Conservation (phyloP, 2,329 filamentous ascomycete genomes). For the Coniella vitis region DNA sequence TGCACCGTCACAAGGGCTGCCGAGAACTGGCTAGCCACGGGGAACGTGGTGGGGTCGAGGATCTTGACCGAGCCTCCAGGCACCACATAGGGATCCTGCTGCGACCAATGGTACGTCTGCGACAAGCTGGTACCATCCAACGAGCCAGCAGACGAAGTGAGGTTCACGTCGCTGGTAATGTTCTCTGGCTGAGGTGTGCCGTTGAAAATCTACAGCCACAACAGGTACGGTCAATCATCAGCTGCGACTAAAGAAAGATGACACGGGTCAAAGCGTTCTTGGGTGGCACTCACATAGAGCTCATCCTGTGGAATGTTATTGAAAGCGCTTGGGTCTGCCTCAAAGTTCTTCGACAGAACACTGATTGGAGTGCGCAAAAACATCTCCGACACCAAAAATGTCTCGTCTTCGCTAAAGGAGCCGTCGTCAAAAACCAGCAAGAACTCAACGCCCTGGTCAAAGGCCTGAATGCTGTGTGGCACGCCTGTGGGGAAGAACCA, state of each 20-base stretch:
- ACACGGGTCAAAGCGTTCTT: too few species aligned
- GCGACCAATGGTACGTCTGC: conserved; percentile 46
- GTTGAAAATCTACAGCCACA: conserved; percentile 36
- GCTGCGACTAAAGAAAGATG: too few species aligned
- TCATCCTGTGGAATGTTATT: conserved; percentile 39
- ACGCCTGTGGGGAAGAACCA: conserved; percentile 47
- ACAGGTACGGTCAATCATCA: not conserved
- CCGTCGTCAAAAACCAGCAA: conserved; percentile 55
- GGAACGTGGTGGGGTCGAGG: conserved; percentile 50
- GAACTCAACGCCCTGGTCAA: conserved; percentile 50
- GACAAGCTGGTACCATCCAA: conserved; percentile 28
- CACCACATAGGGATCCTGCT: conserved; percentile 42
- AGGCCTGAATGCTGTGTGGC: conserved; percentile 47
- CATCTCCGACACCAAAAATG: conserved; percentile 50
- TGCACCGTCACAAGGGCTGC: conserved; percentile 50
- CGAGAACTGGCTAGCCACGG: conserved; percentile 47
- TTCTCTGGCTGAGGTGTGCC: conserved; percentile 40
- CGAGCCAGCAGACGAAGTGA: conserved; percentile 37
- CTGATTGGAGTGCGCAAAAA: conserved; percentile 43
- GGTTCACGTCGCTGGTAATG: conserved; percentile 37
- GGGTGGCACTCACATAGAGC: conserved; percentile 37
- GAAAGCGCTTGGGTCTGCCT: conserved; percentile 39
- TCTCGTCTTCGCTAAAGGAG: conserved; percentile 51
- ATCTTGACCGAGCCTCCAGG: conserved; percentile 55
- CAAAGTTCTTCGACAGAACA: conserved; percentile 49